Percentiles rank a stretch among this genome's conserved stretches.
phyloP scores from a whole-genome alignment of 2,329 filamentous ascomycete species.

The Truncatella angustata region DNA sequence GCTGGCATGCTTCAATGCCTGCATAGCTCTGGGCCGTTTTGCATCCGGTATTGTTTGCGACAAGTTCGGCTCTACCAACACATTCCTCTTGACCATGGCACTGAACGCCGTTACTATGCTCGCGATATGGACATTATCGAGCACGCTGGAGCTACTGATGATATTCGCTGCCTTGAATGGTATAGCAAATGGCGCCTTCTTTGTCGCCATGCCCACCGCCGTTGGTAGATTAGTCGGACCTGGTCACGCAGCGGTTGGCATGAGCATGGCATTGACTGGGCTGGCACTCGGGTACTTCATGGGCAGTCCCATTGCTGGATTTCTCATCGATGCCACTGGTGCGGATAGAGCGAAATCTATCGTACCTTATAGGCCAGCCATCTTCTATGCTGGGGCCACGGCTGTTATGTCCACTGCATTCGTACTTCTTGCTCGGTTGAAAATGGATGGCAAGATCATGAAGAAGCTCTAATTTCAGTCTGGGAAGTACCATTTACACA shows the following conservation, averaged over 20 bases:
- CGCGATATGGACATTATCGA: constrained; percentile 1
- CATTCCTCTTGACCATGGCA: neutral
- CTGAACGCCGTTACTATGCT: constrained; percentile 8
- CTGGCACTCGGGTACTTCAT: neutral
- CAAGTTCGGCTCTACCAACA: constrained; percentile 3
- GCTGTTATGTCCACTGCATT: neutral
- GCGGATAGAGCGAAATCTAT: neutral
- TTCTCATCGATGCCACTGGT: neutral
- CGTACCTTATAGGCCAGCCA: constrained; percentile 1
- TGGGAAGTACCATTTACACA: too few species aligned
- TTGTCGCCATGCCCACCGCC: constrained; percentile 30
- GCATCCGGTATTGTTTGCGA: constrained; percentile 2
- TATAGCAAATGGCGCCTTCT: constrained; percentile 31
- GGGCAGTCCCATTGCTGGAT: constrained; percentile 1
- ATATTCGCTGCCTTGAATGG: constrained; percentile 30
- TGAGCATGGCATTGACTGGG: neutral
- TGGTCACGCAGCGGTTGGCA: neutral
- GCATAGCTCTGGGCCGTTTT: neutral
- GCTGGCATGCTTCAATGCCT: constrained; percentile 1
- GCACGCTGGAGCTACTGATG: neutral
- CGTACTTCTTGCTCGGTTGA: neutral
- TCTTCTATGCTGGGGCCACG: neutral
- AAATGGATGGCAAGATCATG: neutral
- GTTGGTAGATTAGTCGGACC: neutral
- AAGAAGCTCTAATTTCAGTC: neutral